Conservation (phyloP, 2,329 filamentous ascomycete species). For the Fusarium sp. region DNA sequence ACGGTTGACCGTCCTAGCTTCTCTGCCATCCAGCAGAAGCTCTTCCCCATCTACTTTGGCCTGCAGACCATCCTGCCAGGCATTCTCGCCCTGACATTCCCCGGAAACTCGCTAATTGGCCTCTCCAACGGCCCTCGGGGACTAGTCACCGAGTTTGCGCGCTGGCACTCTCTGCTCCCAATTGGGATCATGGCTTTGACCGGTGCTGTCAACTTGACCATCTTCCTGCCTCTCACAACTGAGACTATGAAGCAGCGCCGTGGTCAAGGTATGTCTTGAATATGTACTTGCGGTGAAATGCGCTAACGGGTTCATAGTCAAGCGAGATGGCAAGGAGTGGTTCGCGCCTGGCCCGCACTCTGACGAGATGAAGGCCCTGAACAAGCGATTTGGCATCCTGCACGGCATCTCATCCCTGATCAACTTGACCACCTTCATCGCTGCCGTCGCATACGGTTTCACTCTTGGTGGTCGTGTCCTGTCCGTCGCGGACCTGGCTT, state of each 20-base stretch:
- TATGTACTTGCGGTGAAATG: not conserved
- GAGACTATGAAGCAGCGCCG: constrained; percentile 80
- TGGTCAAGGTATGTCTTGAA: constrained; percentile 73
- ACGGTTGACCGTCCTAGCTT: constrained; percentile 84
- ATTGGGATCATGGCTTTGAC: constrained; percentile 77
- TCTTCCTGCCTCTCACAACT: constrained; percentile 81
- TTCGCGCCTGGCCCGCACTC: constrained; percentile 84
- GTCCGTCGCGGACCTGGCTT: constrained; percentile 50
- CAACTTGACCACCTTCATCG: constrained; percentile 78
- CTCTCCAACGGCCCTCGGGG: constrained; percentile 62
- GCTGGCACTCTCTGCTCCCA: constrained; percentile 74
- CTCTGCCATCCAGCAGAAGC: constrained; percentile 79
- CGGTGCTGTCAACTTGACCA: constrained; percentile 75
- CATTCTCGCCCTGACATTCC: constrained; percentile 82
- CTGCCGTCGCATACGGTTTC: constrained; percentile 82
- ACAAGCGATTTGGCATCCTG: constrained; percentile 80
- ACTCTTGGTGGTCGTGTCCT: constrained; percentile 74
- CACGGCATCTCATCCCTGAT: constrained; percentile 86
- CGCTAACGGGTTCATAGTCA: constrained; percentile 65
- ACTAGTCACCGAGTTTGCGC: constrained; percentile 69
- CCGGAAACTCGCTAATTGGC: constrained; percentile 66
- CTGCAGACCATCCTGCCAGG: constrained; percentile 82
- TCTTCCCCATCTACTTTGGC: constrained; percentile 91
- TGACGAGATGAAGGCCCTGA: constrained; percentile 83
- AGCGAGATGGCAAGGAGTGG: constrained; percentile 88